Conservation (phyloP, 2,329 filamentous ascomycete species). For the Aspergillus vadensis region DNA sequence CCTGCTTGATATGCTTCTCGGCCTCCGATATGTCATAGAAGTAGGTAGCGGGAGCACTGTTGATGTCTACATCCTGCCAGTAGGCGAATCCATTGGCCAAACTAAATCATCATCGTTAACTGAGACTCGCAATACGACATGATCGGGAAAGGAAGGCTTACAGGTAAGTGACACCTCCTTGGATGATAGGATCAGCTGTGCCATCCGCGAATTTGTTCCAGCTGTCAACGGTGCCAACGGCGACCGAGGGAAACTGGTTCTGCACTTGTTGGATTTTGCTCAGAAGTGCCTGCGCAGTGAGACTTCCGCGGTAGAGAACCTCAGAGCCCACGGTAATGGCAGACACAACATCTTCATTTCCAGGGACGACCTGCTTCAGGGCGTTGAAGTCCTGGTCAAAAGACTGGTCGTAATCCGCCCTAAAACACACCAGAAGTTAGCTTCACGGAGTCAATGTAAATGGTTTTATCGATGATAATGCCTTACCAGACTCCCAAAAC, state of each 20-base stretch:
- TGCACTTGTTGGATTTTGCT: conserved; percentile 65
- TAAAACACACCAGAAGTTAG: conserved; percentile 28
- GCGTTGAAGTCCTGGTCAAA: conserved; percentile 64
- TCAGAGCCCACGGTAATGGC: conserved; percentile 72
- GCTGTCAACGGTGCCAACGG: conserved; percentile 68
- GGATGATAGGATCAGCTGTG: conserved; percentile 65
- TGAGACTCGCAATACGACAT: not conserved
- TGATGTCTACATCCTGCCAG: conserved; percentile 66
- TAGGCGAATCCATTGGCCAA: conserved; percentile 72
- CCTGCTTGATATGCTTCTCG: conserved; percentile 61
- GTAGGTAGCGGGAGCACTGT: conserved; percentile 63
- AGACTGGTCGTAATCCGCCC: conserved; percentile 64
- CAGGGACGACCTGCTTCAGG: conserved; percentile 48
- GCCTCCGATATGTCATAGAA: conserved; percentile 69
- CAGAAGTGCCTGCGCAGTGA: conserved; percentile 62
- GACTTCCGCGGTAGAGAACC: conserved; percentile 68
- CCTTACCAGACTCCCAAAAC: conserved; percentile 68
- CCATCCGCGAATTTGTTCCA: conserved; percentile 74
- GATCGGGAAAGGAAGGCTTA: conserved; percentile 29
- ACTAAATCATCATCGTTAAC: conserved; percentile 27
- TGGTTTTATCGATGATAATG: not conserved
- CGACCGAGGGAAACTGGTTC: conserved; percentile 56
- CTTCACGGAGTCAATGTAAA: not conserved
- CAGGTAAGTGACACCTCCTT: conserved; percentile 62
- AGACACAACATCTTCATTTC: conserved; percentile 61